Conservation (phyloP, 331 rosid genomes). For the Acacia pycnantha region DNA sequence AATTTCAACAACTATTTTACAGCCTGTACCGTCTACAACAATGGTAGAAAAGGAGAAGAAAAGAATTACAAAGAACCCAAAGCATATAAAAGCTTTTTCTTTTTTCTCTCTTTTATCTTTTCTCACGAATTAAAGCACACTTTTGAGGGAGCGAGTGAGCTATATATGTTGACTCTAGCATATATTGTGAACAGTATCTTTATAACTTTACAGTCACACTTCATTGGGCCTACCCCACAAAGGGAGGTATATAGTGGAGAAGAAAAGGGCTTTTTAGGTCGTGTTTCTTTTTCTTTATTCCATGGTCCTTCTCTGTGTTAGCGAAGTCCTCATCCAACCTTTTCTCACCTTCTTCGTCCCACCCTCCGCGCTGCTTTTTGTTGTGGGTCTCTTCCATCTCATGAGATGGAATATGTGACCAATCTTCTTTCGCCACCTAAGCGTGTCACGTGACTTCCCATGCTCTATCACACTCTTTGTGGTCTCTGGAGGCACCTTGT, state of each 20-base stretch:
- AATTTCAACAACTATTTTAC: slow-evolving; percentile 51
- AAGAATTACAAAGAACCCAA: slow-evolving; percentile 29
- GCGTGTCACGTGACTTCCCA: slow-evolving; percentile 59
- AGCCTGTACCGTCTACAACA: slow-evolving; percentile 53
- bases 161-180: slow-evolving; percentile 58
- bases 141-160: slow-evolving; percentile 53
- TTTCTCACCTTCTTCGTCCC: slow-evolving; percentile 63
- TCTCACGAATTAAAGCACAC: slow-evolving; percentile 39
- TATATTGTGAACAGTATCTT: slow-evolving; percentile 37
- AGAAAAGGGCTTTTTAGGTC: slow-evolving; percentile 1
- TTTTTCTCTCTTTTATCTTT: not conserved
- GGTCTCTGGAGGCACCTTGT: slow-evolving; percentile 55
- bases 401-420: slow-evolving; percentile 86
- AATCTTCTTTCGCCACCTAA: slow-evolving; percentile 92
- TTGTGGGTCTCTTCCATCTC: slow-evolving; percentile 71
- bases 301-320: slow-evolving; percentile 74
- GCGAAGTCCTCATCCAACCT: slow-evolving; percentile 73
- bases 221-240: slow-evolving; percentile 34
- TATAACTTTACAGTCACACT: slow-evolving; percentile 52
- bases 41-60: slow-evolving; percentile 2
- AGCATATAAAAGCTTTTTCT: slow-evolving; percentile 10
- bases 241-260: slow-evolving; percentile 17
- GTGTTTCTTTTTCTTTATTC: slow-evolving; percentile 55
- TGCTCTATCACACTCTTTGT: slow-evolving; percentile 87
- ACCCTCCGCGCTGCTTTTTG: slow-evolving; percentile 66